A percentile compares a stretch with the other conserved stretches of the same genome.
Evolutionary conservation across 1,284 basidiomycete genomes (phyloP).

Genomic region (Papiliotrema fonsecae): DNA sequence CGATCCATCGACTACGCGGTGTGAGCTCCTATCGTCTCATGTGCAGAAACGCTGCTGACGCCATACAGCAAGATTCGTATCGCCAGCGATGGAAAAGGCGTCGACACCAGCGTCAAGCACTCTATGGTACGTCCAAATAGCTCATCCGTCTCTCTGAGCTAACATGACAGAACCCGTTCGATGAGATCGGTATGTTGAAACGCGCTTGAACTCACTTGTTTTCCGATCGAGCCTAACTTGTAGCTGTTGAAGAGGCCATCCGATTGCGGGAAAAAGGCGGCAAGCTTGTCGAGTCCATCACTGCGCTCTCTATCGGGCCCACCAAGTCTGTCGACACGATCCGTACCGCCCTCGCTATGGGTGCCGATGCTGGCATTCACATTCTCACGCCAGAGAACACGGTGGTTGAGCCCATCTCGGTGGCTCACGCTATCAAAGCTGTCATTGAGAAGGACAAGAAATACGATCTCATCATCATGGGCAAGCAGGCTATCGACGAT

Average conservation of each 20-base stretch:
- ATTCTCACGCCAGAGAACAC: conserved; percentile 83
- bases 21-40: conserved; percentile 8
- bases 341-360: conserved; percentile 95
- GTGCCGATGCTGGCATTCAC: conserved; percentile 89
- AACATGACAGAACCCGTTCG: conserved; percentile 76
- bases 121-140: conserved; percentile 68
- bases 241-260: conserved; percentile 96
- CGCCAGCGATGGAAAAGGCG: conserved; percentile 81
- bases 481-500: conserved; percentile 99
- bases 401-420: conserved; percentile 53
- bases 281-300: conserved; percentile 74
- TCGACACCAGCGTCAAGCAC: conserved; percentile 93
- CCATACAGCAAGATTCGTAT: conserved; percentile 91
- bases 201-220: no score
- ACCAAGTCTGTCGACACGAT: conserved; percentile 85
- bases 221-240: no score
- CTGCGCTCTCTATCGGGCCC: conserved; percentile 87
- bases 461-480: conserved; percentile 83
- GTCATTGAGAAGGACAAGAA: conserved; percentile 66
- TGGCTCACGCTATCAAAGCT: conserved; percentile 66
- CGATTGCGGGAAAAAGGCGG: conserved; percentile 74
- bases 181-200: conserved; percentile 86
- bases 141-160: background rate
- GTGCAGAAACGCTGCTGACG: background rate
- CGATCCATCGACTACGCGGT: conserved; percentile 56